phyloP scores from a whole-genome alignment of 371 early-diverging fungal genomes.

The Synchytrium microbalum region DNA sequence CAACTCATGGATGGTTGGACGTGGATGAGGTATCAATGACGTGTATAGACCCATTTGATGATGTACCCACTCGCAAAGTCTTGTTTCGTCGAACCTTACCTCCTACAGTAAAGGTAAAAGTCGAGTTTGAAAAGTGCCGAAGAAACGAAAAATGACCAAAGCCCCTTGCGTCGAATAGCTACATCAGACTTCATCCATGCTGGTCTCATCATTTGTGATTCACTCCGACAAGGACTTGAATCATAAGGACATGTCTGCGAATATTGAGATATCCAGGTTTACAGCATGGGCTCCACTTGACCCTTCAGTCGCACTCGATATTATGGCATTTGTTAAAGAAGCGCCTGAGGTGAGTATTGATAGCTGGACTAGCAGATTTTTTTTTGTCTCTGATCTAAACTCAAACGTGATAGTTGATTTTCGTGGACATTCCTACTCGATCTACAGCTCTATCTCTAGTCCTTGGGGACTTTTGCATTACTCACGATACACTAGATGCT shows the following conservation, averaged over 20 bases:
- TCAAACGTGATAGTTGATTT: background rate
- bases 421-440: conserved; percentile 12
- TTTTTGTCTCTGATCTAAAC: background rate
- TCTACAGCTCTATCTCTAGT: conserved; percentile 16
- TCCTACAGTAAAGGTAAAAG: too few species aligned
- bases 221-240: conserved; percentile 16
- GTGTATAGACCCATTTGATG: too few species aligned
- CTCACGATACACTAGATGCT: conserved; percentile 45
- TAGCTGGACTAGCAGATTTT: background rate
- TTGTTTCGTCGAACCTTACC: too few species aligned
- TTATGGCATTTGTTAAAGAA: conserved; percentile 11
- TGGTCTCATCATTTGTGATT: conserved; percentile 8
- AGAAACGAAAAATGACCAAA: too few species aligned
- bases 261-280: conserved; percentile 3
- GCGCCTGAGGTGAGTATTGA: background rate
- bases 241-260: conserved; percentile 16
- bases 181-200: conserved; percentile 10
- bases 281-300: conserved; percentile 3
- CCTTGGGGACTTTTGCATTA: conserved; percentile 25
- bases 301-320: conserved; percentile 5
- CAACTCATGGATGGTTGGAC: too few species aligned
- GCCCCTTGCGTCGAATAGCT: background rate
- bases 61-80: too few species aligned
- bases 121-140: too few species aligned
- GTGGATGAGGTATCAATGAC: too few species aligned